Percentiles rank a stretch among this genome's conserved stretches.
Conservation (phyloP, 2,329 filamentous ascomycete species). For the Fusarium drepaniforme region DNA sequence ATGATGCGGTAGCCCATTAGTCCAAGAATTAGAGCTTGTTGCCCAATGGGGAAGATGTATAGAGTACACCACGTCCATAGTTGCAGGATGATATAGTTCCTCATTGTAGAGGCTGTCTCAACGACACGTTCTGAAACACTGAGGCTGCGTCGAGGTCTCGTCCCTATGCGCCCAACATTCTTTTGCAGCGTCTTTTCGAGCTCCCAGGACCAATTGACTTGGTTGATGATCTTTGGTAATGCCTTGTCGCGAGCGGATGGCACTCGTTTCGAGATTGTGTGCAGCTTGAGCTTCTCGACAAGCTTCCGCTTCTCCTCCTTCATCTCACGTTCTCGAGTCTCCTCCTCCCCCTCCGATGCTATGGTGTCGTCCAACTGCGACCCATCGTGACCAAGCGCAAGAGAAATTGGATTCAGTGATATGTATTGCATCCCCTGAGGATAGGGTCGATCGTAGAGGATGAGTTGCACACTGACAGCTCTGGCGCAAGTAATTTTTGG, state of each 20-base stretch:
- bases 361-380: conserved; percentile 51
- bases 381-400: conserved; percentile 83
- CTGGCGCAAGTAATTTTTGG: conserved; percentile 81
- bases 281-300: conserved; percentile 87
- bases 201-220: conserved; percentile 97
- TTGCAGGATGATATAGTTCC: conserved; percentile 77
- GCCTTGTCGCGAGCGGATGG: conserved; percentile 87
- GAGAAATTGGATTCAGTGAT: conserved; percentile 87
- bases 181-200: conserved; percentile 87
- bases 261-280: conserved; percentile 83
- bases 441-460: conserved; percentile 88
- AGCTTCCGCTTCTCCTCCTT: conserved; percentile 74
- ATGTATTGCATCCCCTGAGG: conserved; percentile 96
- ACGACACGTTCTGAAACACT: conserved; percentile 96
- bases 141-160: conserved; percentile 83
- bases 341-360: conserved; percentile 77
- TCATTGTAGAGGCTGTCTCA: conserved; percentile 89
- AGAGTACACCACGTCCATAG: conserved; percentile 78
- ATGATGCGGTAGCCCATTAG: conserved; percentile 84
- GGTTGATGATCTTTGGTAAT: conserved; percentile 85
- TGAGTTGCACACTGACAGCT: conserved; percentile 83
- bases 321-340: conserved; percentile 68
- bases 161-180: conserved; percentile 87
- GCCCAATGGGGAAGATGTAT: conserved; percentile 84
- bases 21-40: conserved; percentile 78